Base-by-base conservation (phyloP, 2,329 filamentous ascomycete genomes). In the Phoma sp. region DNA sequence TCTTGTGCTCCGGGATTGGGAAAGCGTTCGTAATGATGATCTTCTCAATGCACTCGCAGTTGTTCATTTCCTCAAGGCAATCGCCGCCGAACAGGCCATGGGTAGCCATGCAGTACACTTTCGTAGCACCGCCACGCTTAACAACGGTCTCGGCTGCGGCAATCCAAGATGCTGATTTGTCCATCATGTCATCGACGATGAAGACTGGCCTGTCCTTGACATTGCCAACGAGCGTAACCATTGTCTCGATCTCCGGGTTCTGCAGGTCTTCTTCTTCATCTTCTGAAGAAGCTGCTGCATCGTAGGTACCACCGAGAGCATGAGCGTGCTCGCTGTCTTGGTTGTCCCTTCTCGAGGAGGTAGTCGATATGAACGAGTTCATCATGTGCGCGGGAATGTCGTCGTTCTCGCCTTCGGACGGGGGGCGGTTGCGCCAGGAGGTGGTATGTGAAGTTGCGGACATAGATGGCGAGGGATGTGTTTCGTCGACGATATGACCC, bases 151-250 rank as follows among this genome's bases (percentile, higher is more conserved):
- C 95, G 11, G 95, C 95, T 6, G 95, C 95, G 5, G 93, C 93
- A 64, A 99, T 96, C 95, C 95, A 99, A 6, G 92, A 96, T 12
- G 90, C 91, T 9, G 92, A 88, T 79, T 96, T 97, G 78, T 99
- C 95, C 69, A 99, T 97, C 90, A 99, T 98, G 74, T 99, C 95
- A 74, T 99, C 95, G 42, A 99, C 90, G 57, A 99, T 92, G 72
- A 99, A 89, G 47, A 98, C 95, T 0, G 91, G 88, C 53, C 91
- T 87, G 71, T 91, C 87, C 70, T 87, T 89, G 56, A 99, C 95
- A 67, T 98, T 91, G 56, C 95, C 95, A 12, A 99, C 95, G n/a
- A 99, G 82, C 0, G 95, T 99, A 66, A 99, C 96, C 80, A 93
- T 96, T 70, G 93, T 92, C 78, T 99, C 95, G 18, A 93, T 82